A percentile compares a stretch with the other conserved stretches of the same genome.
Conservation (phyloP, 345 rosid genomes). For the Rhodamnia rubescens region DNA sequence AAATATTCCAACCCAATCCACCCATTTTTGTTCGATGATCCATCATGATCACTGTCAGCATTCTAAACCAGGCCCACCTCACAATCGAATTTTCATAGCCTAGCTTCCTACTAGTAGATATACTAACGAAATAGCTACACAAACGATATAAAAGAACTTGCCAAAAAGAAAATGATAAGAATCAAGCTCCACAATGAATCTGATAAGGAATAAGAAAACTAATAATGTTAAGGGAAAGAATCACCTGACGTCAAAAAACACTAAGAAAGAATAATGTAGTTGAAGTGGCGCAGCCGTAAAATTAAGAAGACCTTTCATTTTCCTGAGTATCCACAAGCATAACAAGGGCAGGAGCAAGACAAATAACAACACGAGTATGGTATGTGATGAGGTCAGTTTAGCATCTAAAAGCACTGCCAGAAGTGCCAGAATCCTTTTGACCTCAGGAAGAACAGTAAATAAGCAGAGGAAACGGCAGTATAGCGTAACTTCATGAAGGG, state of each 20-base stretch:
- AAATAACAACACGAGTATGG: not conserved
- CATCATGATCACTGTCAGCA: not conserved
- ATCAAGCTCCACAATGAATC: not conserved
- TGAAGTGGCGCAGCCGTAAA: not conserved
- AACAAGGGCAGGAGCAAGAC: not conserved
- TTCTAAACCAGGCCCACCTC: no score
- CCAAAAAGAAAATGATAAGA: not conserved
- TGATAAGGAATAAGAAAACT: not conserved
- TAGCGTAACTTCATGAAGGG: not conserved
- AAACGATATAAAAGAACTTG: not conserved
- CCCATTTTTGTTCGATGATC: not conserved
- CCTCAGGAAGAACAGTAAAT: not conserved
- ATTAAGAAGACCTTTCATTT: not conserved
- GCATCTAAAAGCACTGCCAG: not conserved
- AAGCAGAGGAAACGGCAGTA: not conserved
- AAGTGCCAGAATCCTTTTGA: not conserved
- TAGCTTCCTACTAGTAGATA: not conserved
- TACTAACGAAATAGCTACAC: not conserved
- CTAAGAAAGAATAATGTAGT: not conserved
- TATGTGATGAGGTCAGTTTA: not conserved
- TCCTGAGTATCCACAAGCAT: not conserved
- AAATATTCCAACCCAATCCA: not conserved
- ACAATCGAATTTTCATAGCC: no score
- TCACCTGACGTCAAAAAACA: not conserved
- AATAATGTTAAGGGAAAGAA: not conserved